Evolutionary conservation across 179 eudicot species (phyloP), one percentile per base, ranked within the genome.

Genomic region (Beta lomatogona): DNA sequence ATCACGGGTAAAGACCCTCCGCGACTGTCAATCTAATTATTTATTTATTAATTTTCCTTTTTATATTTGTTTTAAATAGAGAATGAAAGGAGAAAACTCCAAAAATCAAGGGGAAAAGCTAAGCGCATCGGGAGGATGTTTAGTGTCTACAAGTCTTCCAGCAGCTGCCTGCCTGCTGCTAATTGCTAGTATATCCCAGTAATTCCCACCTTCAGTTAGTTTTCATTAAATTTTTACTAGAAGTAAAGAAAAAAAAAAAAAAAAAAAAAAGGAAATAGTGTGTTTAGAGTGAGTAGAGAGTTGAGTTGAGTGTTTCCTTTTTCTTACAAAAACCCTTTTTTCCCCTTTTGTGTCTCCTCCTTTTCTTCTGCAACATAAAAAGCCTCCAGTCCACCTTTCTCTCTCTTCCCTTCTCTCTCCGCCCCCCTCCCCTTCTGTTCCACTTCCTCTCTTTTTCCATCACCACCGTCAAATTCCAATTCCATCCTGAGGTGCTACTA

Each of bases 281-380:
- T 63, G 67, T 60, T 1, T 15, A 28, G 4, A 7, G 36, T 63
- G 67, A 12, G 15, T 15, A 8, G 59, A 11, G 41, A 15, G 4
- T 55, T 31, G 53, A 48, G 67, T 63, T 22, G 41, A 63, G 67
- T 65, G 69, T 65, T 25, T 65, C 16, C 18, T 65, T 25, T 65
- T 28, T 65, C 41, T 65, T 65, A 65, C 69, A 70, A 18, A 69
- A 69, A 69, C 72, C 73, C 54, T 45, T 45, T 31, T 12, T 71
- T 48, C 16, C 16, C 31, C 9, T n/a, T 48, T 48, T n/a, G 75
- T 71, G 76, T 73, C 76, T 73, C 61, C 76, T 53, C 60, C 60
- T 73, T 53, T 53, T 73, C 76, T 53, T 15, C 60, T 73, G 76
- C 76, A 73, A 73, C 60, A 73, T 53, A 52, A 48, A 71, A 71